Percentiles rank a stretch among this genome's conserved stretches.
Evolutionary conservation across 1,284 basidiomycete genomes (phyloP).

Genomic region (Waitea zeae): DNA sequence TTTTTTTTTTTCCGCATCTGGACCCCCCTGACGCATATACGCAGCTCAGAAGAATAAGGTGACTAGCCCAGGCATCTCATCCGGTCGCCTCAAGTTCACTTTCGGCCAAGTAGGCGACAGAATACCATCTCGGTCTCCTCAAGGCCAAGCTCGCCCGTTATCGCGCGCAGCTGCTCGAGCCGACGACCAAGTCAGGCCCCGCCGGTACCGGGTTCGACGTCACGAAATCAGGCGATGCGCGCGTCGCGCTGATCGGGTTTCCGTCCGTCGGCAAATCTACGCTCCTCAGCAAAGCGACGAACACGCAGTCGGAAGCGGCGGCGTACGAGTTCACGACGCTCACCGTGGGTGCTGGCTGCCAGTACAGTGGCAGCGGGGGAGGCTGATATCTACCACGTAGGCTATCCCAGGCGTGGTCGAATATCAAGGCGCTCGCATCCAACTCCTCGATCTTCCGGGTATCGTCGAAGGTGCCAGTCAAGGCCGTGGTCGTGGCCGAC

Average conservation of each 20-base stretch:
- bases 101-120: slow-evolving; percentile 52
- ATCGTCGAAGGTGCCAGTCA: slow-evolving; percentile 95
- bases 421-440: slow-evolving; percentile 84
- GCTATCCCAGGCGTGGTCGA: slow-evolving; percentile 92
- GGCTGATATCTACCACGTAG: slow-evolving; percentile 27
- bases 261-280: slow-evolving; percentile 95
- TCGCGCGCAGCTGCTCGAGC: slow-evolving; percentile 79
- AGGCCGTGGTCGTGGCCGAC: slow-evolving; percentile 85
- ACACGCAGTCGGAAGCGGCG: slow-evolving; percentile 78
- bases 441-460: slow-evolving; percentile 90
- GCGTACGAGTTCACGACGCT: slow-evolving; percentile 95
- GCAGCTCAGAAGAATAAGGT: slow-evolving; percentile 90
- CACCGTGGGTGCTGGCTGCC: slow-evolving; percentile 43
- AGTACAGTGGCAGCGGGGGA: too few relatives aligned
- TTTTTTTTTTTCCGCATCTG: too few relatives aligned
- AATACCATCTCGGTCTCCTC: slow-evolving; percentile 78
- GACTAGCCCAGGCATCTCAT: slow-evolving; percentile 2
- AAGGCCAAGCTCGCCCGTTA: slow-evolving; percentile 89
- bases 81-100: not conserved
- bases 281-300: slow-evolving; percentile 80
- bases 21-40: too few relatives aligned
- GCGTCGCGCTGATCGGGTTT: slow-evolving; percentile 88
- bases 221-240: slow-evolving; percentile 85
- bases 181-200: slow-evolving; percentile 64
- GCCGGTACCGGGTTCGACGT: slow-evolving; percentile 86